Evolutionary conservation across 1,284 basidiomycete species (phyloP).

Genomic region (Cryptococcus amylolentus): DNA sequence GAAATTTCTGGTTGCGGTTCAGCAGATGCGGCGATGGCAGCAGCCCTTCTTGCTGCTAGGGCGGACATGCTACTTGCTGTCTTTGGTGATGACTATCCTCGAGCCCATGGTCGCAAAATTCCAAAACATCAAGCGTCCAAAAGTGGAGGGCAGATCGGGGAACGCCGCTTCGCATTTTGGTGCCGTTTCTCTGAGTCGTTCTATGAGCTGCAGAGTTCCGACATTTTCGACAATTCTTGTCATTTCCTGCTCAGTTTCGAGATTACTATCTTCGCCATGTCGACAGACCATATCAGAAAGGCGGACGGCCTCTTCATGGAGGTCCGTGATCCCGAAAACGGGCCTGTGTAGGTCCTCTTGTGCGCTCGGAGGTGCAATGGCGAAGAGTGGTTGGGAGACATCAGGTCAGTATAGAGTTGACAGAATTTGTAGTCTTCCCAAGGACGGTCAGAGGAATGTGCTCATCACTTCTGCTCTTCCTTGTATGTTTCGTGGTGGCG

Average conservation of each 20-base stretch:
- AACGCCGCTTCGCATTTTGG: too few species aligned
- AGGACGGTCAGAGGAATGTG: constrained; percentile 78
- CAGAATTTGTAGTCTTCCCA: constrained; percentile 62
- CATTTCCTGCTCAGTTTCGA: background rate
- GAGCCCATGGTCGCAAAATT: background rate
- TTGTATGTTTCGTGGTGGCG: constrained; percentile 50
- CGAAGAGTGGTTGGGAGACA: background rate
- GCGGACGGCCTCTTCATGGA: constrained; percentile 61
- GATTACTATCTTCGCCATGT: constrained; percentile 14
- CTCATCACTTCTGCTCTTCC: constrained; percentile 95
- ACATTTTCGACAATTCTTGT: background rate
- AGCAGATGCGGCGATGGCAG: constrained; percentile 10
- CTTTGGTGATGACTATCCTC: background rate
- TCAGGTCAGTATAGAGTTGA: background rate
- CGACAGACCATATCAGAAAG: constrained; percentile 60
- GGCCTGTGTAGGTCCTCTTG: constrained; percentile 43
- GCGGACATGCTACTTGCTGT: constrained; percentile 22
- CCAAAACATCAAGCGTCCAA: background rate
- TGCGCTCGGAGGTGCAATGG: background rate
- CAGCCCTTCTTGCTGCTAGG: constrained; percentile 29
- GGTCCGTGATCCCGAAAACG: constrained; percentile 36
- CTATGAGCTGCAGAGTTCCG: background rate
- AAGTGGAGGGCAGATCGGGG: too few species aligned
- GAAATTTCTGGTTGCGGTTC: background rate
- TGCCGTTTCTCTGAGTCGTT: background rate